A percentile compares a stretch with the other conserved stretches of the same genome.
Evolutionary conservation across 495 filamentous ascomycete genomes (phyloP).

Genomic region (Pyrenula aspistea): DNA sequence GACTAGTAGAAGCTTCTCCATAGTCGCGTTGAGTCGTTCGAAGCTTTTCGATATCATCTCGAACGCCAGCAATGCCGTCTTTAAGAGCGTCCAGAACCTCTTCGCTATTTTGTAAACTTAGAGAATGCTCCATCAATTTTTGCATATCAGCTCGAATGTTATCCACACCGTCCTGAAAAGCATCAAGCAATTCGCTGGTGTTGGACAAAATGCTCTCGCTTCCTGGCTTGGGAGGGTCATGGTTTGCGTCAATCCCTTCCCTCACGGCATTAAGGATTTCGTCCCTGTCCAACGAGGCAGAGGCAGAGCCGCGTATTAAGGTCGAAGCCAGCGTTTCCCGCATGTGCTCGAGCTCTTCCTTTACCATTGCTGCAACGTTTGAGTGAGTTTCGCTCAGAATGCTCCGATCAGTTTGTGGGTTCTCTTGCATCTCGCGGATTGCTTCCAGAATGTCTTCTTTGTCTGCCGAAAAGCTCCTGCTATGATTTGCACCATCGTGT

Average conservation of each 20-base stretch:
- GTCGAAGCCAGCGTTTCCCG: conserved; percentile 41
- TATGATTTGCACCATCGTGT: not conserved
- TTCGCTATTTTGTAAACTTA: conserved; percentile 66
- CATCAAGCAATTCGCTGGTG: conserved; percentile 67
- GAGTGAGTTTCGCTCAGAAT: conserved; percentile 4
- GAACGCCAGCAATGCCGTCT: conserved; percentile 58
- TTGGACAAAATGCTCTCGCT: conserved; percentile 45
- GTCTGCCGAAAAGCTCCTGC: conserved; percentile 25
- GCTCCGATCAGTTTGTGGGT: conserved; percentile 6
- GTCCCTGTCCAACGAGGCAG: conserved; percentile 27
- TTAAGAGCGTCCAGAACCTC: conserved; percentile 82
- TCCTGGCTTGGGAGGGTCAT: conserved; percentile 35
- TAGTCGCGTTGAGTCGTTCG: conserved; percentile 34
- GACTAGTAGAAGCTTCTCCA: conserved; percentile 26
- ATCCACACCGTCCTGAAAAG: conserved; percentile 70
- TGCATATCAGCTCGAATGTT: conserved; percentile 63
- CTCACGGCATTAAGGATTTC: conserved; percentile 59
- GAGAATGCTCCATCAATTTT: conserved; percentile 63
- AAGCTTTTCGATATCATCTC: conserved; percentile 66
- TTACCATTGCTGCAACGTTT: conserved; percentile 37
- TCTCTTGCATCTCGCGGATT: conserved; percentile 34
- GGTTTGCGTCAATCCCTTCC: conserved; percentile 56
- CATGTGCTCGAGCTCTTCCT: conserved; percentile 64
- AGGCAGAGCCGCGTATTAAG: conserved; percentile 13
- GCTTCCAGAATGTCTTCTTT: conserved; percentile 33